Percentiles rank a stretch among this genome's conserved stretches.
Evolutionary conservation across 306 rosid genomes (phyloP).

Genomic region (Hippophae tibetana): DNA sequence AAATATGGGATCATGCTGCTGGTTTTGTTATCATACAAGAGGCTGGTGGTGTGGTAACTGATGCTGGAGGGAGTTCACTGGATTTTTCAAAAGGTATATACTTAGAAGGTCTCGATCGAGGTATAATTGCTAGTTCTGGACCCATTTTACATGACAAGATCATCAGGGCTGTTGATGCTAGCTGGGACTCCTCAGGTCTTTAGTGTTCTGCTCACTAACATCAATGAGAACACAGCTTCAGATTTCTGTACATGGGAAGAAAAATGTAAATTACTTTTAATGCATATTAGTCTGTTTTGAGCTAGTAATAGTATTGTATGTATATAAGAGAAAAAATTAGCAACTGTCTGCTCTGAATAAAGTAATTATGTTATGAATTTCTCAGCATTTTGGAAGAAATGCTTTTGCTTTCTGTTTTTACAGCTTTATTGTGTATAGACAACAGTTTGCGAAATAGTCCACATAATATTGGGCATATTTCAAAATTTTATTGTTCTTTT

Average conservation of each 20-base stretch:
- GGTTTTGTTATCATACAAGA: conserved; percentile 83
- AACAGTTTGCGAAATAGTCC: too few species aligned
- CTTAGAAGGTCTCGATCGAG: conserved; percentile 89
- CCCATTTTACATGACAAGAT: conserved; percentile 63
- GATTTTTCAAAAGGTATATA: conserved; percentile 73
- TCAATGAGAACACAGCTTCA: conserved; percentile 18
- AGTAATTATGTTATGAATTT: too few species aligned
- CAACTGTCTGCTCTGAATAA: too few species aligned
- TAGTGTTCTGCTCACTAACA: conserved; percentile 18
- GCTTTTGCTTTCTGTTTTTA: too few species aligned
- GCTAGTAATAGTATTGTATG: too few species aligned
- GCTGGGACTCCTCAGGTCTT: conserved; percentile 89
- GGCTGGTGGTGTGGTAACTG: conserved; percentile 95
- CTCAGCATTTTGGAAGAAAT: too few species aligned
- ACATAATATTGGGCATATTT: too few species aligned
- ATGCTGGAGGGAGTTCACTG: conserved; percentile 72
- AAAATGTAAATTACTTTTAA: conserved; percentile 19
- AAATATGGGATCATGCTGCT: conserved; percentile 98
- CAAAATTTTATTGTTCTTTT: too few species aligned
- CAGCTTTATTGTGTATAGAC: too few species aligned
- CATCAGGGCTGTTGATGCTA: conserved; percentile 83
- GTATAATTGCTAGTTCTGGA: conserved; percentile 82
- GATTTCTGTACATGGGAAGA: background rate
- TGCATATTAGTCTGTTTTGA: background rate
- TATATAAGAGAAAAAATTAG: too few species aligned